phyloP scores from a whole-genome alignment of 78 protist genomes.

The Tieghemostelium lacteum region DNA sequence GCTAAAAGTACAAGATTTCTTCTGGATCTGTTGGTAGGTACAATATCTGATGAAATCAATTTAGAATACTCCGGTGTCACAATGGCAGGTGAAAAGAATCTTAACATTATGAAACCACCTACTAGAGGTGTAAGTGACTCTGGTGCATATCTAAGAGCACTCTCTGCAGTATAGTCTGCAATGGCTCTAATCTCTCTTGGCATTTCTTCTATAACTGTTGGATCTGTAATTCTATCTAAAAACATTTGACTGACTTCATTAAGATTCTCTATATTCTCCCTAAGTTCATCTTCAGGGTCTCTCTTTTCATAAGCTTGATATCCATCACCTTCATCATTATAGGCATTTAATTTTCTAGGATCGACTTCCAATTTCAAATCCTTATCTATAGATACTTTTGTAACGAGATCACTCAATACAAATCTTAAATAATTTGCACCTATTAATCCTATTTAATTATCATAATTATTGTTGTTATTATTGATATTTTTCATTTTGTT shows the following conservation, averaged over 20 bases:
- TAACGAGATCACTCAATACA: conserved; percentile 72
- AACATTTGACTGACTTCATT: conserved; percentile 48
- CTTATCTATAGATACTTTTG: conserved; percentile 42
- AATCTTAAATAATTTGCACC: conserved; percentile 66
- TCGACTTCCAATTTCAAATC: conserved; percentile 69
- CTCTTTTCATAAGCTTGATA: background rate
- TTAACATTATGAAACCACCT: conserved; percentile 83
- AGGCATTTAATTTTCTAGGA: conserved; percentile 40
- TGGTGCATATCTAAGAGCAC: conserved; percentile 72
- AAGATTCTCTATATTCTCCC: conserved; percentile 14
- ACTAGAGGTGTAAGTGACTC: conserved; percentile 70
- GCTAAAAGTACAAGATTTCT: conserved; percentile 81
- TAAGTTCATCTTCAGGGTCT: background rate
- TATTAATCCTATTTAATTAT: conserved; percentile 13
- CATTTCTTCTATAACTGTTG: conserved; percentile 63
- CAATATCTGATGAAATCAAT: conserved; percentile 53
- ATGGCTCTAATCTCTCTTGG: conserved; percentile 83
- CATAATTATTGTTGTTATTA: background rate
- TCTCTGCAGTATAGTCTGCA: conserved; percentile 76
- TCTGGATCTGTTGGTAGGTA: conserved; percentile 38
- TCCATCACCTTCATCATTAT: conserved; percentile 31
- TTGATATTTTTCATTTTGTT: background rate
- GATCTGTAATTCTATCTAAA: conserved; percentile 80
- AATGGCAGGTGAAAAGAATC: conserved; percentile 85
- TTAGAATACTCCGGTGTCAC: conserved; percentile 79